phyloP scores from a whole-genome alignment of 331 rosid species.

The Stylosanthes scabra region DNA sequence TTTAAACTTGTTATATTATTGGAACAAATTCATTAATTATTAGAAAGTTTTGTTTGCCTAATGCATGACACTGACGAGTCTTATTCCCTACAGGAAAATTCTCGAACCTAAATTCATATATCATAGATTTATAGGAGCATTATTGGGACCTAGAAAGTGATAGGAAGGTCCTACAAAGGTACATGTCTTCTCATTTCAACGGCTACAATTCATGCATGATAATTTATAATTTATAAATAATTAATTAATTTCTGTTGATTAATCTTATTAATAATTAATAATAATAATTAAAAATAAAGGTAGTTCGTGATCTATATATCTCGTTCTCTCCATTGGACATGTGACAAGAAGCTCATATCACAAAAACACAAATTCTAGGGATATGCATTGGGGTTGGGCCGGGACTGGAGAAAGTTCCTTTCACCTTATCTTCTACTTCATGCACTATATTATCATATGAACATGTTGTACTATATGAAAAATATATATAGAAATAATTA shows the following conservation, averaged over 20 bases:
- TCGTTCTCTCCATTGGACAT: neutral
- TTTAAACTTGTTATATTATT: neutral
- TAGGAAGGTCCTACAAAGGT: neutral
- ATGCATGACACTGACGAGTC: neutral
- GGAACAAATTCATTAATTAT: neutral
- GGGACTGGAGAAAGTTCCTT: neutral
- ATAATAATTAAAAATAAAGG: neutral
- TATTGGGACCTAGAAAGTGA: constrained; percentile 26
- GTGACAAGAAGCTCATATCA: neutral
- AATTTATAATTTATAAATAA: neutral
- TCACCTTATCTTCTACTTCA: no score
- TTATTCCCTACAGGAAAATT: neutral
- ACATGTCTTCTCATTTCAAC: constrained; percentile 17
- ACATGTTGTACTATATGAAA: no score
- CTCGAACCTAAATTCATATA: no score
- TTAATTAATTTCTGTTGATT: neutral
- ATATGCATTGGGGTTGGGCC: constrained; percentile 12
- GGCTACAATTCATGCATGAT: constrained; percentile 16
- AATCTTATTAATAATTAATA: no score
- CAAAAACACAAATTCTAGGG: neutral
- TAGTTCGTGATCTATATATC: neutral
- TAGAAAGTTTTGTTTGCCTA: neutral
- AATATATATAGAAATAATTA: no score
- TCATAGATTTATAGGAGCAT: neutral
- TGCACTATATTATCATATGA: no score